phyloP scores from a whole-genome alignment of 1,284 basidiomycete genomes.

The Papiliotrema nemorosa region DNA sequence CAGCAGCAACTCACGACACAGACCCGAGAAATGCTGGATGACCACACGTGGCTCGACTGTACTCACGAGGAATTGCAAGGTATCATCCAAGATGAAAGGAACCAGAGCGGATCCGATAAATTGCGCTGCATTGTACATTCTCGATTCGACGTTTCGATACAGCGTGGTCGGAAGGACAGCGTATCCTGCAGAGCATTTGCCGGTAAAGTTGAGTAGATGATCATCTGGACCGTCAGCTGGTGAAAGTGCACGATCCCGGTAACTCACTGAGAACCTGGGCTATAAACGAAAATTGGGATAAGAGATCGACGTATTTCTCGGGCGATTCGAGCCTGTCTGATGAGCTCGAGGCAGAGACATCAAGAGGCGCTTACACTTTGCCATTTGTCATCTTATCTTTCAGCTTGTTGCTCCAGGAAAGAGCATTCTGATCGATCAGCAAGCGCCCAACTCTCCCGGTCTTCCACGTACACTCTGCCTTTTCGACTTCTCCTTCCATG shows the following conservation, averaged over 20 bases:
- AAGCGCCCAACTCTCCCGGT: neutral
- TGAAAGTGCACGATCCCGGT: neutral
- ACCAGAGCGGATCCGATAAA: conserved; percentile 88
- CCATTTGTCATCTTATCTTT: conserved; percentile 86
- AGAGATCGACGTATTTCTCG: conserved; percentile 73
- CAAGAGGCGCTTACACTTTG: conserved; percentile 66
- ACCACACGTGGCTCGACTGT: neutral
- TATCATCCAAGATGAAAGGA: conserved; percentile 78
- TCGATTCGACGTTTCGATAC: conserved; percentile 64
- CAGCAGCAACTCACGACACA: neutral
- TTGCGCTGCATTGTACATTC: conserved; percentile 74
- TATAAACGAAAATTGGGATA: conserved; percentile 69
- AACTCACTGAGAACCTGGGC: conserved; percentile 64
- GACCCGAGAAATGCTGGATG: neutral
- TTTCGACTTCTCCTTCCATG: conserved; percentile 70
- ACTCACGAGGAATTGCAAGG: conserved; percentile 69
- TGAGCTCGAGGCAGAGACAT: conserved; percentile 4
- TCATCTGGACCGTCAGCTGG: conserved; percentile 56
- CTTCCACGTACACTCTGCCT: conserved; percentile 60
- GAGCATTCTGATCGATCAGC: conserved; percentile 22
- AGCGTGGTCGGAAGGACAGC: conserved; percentile 63
- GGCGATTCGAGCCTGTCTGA: conserved; percentile 74
- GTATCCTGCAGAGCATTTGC: conserved; percentile 61
- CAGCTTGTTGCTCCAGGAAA: conserved; percentile 73
- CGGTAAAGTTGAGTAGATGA: conserved; percentile 70